Percentiles rank a stretch among this genome's conserved stretches.
These are phyloP conservation scores for Angomonas deanei DNA, from an alignment of 208 protist genomes.

Conservation along the genomic window DNA sequence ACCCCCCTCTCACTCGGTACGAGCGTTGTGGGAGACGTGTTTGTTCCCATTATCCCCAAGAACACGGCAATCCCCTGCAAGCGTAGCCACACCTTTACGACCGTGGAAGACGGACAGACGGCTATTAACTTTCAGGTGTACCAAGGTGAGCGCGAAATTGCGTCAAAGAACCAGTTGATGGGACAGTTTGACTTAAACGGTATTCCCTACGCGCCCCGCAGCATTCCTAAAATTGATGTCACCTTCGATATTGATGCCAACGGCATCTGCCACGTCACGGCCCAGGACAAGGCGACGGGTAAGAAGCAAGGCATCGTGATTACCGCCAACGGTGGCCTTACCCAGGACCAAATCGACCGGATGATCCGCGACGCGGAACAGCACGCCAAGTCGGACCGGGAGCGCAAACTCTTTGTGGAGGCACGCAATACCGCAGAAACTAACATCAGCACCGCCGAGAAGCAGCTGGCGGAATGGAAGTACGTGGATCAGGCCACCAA, in stretches of 20 bases:
- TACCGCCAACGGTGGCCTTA: conserved; percentile 69
- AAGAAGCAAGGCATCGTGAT: conserved; percentile 96
- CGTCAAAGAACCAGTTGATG: conserved; percentile 92
- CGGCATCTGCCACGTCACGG: conserved; percentile 97
- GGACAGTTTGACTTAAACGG: conserved; percentile 94
- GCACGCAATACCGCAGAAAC: conserved; percentile 79
- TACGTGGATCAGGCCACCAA: conserved; percentile 70
- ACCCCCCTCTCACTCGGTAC: conserved; percentile 98
- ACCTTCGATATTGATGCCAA: conserved; percentile 98
- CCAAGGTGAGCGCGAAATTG: conserved; percentile 93
- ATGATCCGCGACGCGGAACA: conserved; percentile 87
- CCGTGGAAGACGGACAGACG: conserved; percentile 79
- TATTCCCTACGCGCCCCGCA: conserved; percentile 89
- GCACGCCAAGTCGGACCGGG: conserved; percentile 70
- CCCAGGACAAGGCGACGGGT: conserved; percentile 96
- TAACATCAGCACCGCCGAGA: conserved; percentile 61
- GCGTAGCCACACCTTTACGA: conserved; percentile 93
- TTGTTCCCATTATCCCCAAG: conserved; percentile 97
- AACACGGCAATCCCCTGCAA: conserved; percentile 99
- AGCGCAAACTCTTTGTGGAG: conserved; percentile 67
- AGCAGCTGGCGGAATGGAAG: conserved; percentile 80
- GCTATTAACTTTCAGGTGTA: conserved; percentile 90
- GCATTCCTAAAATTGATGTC: conserved; percentile 95
- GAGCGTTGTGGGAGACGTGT: conserved; percentile 95
- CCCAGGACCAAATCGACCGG: conserved; percentile 75